Evolutionary conservation across 1,284 basidiomycete genomes (phyloP).

Genomic region (Paramarasmius palmivorus): DNA sequence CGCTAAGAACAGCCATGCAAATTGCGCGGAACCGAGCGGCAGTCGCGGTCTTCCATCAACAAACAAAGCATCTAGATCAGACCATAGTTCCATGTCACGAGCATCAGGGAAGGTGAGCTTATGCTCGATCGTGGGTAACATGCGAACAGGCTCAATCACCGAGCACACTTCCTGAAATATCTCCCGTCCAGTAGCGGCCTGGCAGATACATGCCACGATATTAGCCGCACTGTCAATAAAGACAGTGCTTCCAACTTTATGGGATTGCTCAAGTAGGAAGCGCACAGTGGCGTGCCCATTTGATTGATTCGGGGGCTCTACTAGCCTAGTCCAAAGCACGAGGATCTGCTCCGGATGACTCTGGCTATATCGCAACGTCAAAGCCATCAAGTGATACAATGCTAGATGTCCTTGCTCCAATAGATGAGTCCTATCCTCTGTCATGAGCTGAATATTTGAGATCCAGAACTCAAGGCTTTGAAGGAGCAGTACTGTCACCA

Average conservation of each 20-base stretch:
- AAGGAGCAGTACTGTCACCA: conserved; percentile 56
- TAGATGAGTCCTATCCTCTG: conserved; percentile 55
- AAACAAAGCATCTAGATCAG: conserved; percentile 73
- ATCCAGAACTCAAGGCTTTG: conserved; percentile 84
- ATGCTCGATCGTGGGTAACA: conserved; percentile 77
- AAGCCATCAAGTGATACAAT: conserved; percentile 82
- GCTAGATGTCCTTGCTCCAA: conserved; percentile 65
- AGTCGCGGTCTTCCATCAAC: conserved; percentile 67
- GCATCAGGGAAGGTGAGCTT: conserved; percentile 67
- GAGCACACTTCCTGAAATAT: conserved; percentile 85
- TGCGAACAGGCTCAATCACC: conserved; percentile 82
- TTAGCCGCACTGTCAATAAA: conserved; percentile 83
- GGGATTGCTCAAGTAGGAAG: conserved; percentile 87
- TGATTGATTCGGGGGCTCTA: conserved; percentile 65
- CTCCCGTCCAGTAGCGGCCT: conserved; percentile 71
- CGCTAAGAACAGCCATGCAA: conserved; percentile 84
- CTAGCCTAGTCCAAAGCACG: conserved; percentile 79
- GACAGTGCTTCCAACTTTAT: conserved; percentile 77
- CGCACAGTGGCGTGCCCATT: conserved; percentile 83
- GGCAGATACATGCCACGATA: conserved; percentile 84
- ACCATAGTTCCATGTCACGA: conserved; percentile 73
- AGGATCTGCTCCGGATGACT: conserved; percentile 82
- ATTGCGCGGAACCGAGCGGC: conserved; percentile 79
- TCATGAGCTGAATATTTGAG: conserved; percentile 70
- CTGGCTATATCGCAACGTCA: conserved; percentile 81